phyloP scores from a whole-genome alignment of 306 rosid genomes.

The Begonia masoniana region DNA sequence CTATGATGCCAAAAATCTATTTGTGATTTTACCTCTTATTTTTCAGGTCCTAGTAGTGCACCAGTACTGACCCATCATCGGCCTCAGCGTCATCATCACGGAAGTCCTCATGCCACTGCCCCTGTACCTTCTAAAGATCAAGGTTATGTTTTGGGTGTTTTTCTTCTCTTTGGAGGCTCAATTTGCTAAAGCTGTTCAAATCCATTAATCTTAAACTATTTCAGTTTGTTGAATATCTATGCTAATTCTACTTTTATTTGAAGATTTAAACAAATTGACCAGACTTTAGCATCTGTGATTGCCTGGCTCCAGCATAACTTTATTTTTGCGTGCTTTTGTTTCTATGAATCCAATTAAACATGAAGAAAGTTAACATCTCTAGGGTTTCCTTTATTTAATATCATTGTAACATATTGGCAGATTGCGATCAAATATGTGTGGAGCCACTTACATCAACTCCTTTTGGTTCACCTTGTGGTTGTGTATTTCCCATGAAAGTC shows the following conservation, averaged over 20 bases:
- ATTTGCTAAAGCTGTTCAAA: not conserved
- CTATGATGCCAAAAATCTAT: constrained; percentile 5
- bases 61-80: constrained; percentile 25
- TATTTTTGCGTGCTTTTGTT: too few species aligned
- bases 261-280: too few species aligned
- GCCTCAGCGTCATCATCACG: constrained; percentile 25
- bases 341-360: too few species aligned
- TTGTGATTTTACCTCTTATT: constrained; percentile 14
- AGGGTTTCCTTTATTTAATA: constrained; percentile 12
- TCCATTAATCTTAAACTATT: too few species aligned
- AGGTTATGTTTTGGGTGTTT: constrained; percentile 30
- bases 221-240: too few species aligned
- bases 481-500: constrained; percentile 89
- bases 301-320: too few species aligned
- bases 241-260: too few species aligned
- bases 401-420: constrained; percentile 28
- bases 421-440: constrained; percentile 64
- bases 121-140: constrained; percentile 52
- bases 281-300: too few species aligned
- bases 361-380: not conserved
- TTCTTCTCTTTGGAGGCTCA: constrained; percentile 4
- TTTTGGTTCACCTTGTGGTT: constrained; percentile 91
- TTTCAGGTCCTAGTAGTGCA: constrained; percentile 31
- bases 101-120: constrained; percentile 31
- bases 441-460: constrained; percentile 79